A percentile compares a stretch with the other conserved stretches of the same genome.
These are phyloP conservation scores for Aspergillus pseudoterreus DNA, from an alignment of 2,329 filamentous ascomycete genomes.

Conservation along the genomic window DNA sequence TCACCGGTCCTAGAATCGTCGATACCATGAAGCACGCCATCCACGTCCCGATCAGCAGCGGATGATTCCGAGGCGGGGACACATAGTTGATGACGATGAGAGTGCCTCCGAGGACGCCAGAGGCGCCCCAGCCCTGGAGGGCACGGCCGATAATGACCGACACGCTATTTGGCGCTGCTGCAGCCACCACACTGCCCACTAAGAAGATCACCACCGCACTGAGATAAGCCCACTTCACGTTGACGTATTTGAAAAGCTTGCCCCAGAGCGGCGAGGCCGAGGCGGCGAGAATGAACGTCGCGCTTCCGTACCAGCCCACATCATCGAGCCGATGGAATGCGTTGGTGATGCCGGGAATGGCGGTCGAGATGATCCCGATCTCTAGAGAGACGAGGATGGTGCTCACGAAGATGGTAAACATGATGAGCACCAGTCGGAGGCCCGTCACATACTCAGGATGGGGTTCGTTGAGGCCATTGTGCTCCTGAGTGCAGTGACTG, in stretches of 20 bases:
- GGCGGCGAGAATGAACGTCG: not conserved
- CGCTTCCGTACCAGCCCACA: not conserved
- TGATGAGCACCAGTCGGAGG: not conserved
- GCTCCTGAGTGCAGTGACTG: too few relatives aligned
- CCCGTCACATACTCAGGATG: not conserved
- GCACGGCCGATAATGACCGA: not conserved
- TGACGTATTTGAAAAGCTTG: not conserved
- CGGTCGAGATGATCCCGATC: not conserved
- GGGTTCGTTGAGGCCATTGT: not conserved
- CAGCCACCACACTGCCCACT: not conserved
- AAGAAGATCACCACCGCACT: not conserved
- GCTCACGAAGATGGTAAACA: slow-evolving; percentile 1
- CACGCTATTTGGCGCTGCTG: not conserved
- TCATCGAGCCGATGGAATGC: not conserved
- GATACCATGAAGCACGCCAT: not conserved
- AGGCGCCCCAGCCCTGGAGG: not conserved
- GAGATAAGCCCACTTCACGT: not conserved
- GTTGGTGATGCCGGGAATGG: not conserved
- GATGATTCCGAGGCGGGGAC: not conserved
- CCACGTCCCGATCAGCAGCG: not conserved
- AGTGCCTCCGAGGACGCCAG: not conserved
- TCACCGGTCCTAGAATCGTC: not conserved
- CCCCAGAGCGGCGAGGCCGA: not conserved
- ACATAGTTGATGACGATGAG: not conserved
- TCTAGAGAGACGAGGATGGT: slow-evolving; percentile 2